phyloP scores from a whole-genome alignment of 441 rosid species.

The Pelargonium citronellum region DNA sequence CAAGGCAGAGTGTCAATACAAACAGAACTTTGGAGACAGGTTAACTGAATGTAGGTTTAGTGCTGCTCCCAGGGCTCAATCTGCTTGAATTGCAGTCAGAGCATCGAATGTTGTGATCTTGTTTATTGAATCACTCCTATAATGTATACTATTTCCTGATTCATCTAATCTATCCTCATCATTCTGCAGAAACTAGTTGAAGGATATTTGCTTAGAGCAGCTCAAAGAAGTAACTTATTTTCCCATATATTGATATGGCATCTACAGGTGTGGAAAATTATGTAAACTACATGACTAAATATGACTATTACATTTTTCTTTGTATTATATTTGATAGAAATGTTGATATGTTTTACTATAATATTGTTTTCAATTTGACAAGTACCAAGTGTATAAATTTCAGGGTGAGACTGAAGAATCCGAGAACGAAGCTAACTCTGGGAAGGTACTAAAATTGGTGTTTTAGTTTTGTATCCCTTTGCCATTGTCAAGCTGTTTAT shows the following conservation, averaged over 20 bases:
- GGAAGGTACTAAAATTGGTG: conserved; percentile 44
- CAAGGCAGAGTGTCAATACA: background rate
- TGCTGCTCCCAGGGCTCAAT: conserved; percentile 2
- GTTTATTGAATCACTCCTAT: conserved; percentile 10
- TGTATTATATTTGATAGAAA: conserved; percentile 15
- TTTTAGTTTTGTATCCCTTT: conserved; percentile 1
- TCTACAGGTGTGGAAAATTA: conserved; percentile 59
- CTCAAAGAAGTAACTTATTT: conserved; percentile 89
- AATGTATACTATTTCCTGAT: background rate
- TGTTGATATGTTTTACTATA: conserved; percentile 13
- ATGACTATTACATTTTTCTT: background rate
- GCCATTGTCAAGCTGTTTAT: conserved; percentile 7
- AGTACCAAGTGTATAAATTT: conserved; percentile 26
- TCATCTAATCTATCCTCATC: conserved; percentile 7
- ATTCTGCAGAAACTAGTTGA: conserved; percentile 76
- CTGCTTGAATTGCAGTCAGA: conserved; percentile 2
- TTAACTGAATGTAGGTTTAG: background rate
- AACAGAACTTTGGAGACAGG: background rate
- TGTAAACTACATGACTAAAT: conserved; percentile 3
- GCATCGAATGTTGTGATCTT: background rate
- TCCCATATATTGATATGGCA: conserved; percentile 97
- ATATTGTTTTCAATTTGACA: conserved; percentile 9
- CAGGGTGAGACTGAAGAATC: conserved; percentile 88
- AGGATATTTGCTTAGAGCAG: conserved; percentile 96
- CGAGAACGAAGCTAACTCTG: conserved; percentile 51